Evolutionary conservation across 768 basidiomycete genomes (phyloP).

Genomic region (Plicaturopsis crispa): DNA sequence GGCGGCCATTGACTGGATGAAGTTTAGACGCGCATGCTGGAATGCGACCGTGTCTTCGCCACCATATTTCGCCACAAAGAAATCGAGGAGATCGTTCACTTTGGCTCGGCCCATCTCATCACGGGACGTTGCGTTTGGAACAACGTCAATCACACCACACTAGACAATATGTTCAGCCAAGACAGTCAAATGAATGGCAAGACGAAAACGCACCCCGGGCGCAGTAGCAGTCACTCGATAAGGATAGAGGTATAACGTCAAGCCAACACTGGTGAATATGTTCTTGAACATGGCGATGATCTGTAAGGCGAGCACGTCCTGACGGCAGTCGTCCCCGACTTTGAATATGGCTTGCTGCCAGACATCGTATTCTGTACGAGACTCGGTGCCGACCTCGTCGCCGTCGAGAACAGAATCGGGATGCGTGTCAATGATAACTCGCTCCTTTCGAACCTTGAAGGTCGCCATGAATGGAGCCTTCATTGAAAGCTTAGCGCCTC

Average conservation of each 20-base stretch:
- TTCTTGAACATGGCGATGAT: slow-evolving; percentile 99
- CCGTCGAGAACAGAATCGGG: slow-evolving; percentile 68
- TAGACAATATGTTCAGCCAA: slow-evolving; percentile 20
- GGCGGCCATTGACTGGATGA: slow-evolving; percentile 98
- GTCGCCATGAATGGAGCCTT: slow-evolving; percentile 99
- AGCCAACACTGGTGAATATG: slow-evolving; percentile 82
- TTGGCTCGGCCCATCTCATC: slow-evolving; percentile 99
- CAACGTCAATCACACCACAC: slow-evolving; percentile 98
- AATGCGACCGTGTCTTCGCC: slow-evolving; percentile 84
- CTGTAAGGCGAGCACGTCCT: slow-evolving; percentile 96
- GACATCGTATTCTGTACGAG: slow-evolving; percentile 66
- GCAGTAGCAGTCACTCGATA: slow-evolving; percentile 97
- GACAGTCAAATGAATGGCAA: slow-evolving; percentile 3
- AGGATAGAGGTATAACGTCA: slow-evolving; percentile 88
- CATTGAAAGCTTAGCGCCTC: slow-evolving; percentile 5
- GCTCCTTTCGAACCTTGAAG: slow-evolving; percentile 93
- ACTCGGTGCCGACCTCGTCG: slow-evolving; percentile 50
- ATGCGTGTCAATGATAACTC: slow-evolving; percentile 56
- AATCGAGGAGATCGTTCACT: slow-evolving; percentile 91
- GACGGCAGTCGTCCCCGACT: slow-evolving; percentile 98
- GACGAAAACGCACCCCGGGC: slow-evolving; percentile 65
- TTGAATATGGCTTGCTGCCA: slow-evolving; percentile 99
- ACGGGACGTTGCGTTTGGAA: slow-evolving; percentile 94
- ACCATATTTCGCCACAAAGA: slow-evolving; percentile 92
- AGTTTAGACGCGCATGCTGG: slow-evolving; percentile 89